Evolutionary conservation across 2,329 filamentous ascomycete species (phyloP).

Genomic region (Penicillium freii): DNA sequence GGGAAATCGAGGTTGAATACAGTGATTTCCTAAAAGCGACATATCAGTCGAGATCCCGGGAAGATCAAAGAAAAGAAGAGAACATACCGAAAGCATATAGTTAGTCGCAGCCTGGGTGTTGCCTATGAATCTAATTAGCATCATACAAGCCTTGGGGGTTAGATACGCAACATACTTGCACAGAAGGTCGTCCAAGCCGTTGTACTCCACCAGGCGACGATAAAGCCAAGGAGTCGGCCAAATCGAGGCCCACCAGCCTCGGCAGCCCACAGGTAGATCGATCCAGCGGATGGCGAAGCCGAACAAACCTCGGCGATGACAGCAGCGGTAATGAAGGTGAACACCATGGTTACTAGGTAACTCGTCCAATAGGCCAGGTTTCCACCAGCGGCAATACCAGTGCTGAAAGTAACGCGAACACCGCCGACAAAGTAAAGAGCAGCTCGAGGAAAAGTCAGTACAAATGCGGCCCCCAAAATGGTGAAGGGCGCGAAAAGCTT

Average conservation of each 20-base stretch:
- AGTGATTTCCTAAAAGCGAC: slow-evolving; percentile 50
- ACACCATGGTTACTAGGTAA: slow-evolving; percentile 59
- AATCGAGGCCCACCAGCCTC: slow-evolving; percentile 56
- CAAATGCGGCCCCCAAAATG: not conserved
- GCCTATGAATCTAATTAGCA: slow-evolving; percentile 26
- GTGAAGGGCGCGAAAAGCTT: slow-evolving; percentile 10
- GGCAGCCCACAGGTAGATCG: slow-evolving; percentile 62
- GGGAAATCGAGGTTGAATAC: slow-evolving; percentile 58
- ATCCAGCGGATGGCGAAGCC: slow-evolving; percentile 58
- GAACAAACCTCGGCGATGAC: slow-evolving; percentile 62
- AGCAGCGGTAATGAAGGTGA: slow-evolving; percentile 61
- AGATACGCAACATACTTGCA: slow-evolving; percentile 41
- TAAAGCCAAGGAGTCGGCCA: slow-evolving; percentile 57
- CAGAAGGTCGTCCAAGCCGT: slow-evolving; percentile 62
- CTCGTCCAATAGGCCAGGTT: slow-evolving; percentile 63
- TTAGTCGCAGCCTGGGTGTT: slow-evolving; percentile 54
- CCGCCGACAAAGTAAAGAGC: slow-evolving; percentile 62
- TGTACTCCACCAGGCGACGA: slow-evolving; percentile 65
- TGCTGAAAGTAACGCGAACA: slow-evolving; percentile 61
- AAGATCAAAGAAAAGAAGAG: not conserved
- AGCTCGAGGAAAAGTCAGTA: slow-evolving; percentile 38
- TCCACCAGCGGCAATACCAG: slow-evolving; percentile 60
- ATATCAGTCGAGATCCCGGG: slow-evolving; percentile 8
- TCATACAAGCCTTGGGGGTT: not conserved
- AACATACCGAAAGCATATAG: slow-evolving; percentile 52